A percentile compares a stretch with the other conserved stretches of the same genome.
These are phyloP conservation scores for Backusella sp. DNA, from an alignment of 192 early-diverging fungal species.

Conservation along the genomic window DNA sequence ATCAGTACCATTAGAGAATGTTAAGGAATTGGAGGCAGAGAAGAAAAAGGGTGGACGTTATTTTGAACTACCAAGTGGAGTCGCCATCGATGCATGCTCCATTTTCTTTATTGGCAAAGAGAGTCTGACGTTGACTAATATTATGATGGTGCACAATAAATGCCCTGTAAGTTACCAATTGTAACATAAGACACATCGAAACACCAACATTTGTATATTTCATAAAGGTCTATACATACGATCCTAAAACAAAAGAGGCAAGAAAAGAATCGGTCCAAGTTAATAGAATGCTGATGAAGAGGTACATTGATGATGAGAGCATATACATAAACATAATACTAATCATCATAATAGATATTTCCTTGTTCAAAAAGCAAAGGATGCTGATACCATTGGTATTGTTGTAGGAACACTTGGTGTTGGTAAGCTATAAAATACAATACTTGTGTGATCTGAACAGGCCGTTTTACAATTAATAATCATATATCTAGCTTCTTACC, in stretches of 20 bases:
- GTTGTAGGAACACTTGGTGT: slow-evolving; percentile 95
- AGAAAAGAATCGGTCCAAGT: slow-evolving; percentile 57
- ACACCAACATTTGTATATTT: neutral
- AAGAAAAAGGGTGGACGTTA: slow-evolving; percentile 43
- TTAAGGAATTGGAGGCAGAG: neutral
- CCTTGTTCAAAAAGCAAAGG: slow-evolving; percentile 88
- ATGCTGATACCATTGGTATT: slow-evolving; percentile 91
- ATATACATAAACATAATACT: slow-evolving; percentile 11
- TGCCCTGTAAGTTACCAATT: slow-evolving; percentile 37
- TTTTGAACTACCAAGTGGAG: slow-evolving; percentile 49
- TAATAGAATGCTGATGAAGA: slow-evolving; percentile 58
- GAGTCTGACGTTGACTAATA: slow-evolving; percentile 80
- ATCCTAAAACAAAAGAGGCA: slow-evolving; percentile 53
- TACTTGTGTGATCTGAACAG: too few relatives aligned
- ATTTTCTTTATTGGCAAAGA: slow-evolving; percentile 87
- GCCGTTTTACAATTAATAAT: neutral
- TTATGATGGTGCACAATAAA: slow-evolving; percentile 76
- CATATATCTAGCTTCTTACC: slow-evolving; percentile 62
- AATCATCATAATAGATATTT: slow-evolving; percentile 54
- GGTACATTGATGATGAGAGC: slow-evolving; percentile 30
- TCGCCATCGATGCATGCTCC: slow-evolving; percentile 57
- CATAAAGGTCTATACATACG: slow-evolving; percentile 61
- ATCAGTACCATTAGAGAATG: neutral
- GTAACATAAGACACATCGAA: neutral
- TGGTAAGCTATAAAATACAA: slow-evolving; percentile 51